phyloP scores from a whole-genome alignment of 257 asterid genomes.

The Solanum corneliomulleri region DNA sequence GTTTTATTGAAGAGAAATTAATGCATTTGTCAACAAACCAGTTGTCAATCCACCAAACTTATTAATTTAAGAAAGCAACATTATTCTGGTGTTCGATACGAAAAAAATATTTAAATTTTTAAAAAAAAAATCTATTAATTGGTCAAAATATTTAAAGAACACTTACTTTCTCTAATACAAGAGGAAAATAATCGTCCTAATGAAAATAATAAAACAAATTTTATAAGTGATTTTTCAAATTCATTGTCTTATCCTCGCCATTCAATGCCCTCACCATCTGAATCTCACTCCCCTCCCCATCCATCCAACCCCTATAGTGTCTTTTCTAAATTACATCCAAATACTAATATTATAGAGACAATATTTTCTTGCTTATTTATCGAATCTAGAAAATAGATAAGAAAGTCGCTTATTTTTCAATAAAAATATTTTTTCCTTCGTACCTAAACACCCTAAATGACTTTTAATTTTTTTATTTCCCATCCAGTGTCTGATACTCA shows the following conservation, averaged over 20 bases:
- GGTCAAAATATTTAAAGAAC: background rate
- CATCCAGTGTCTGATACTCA: background rate
- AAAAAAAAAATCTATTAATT: no score
- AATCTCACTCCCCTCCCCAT: background rate
- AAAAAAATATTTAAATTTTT: no score
- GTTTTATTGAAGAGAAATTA: background rate
- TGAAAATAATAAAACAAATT: no score
- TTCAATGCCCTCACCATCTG: background rate
- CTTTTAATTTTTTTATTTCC: background rate
- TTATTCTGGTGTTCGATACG: fast-evolving
- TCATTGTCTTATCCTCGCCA: background rate
- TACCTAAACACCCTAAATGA: background rate
- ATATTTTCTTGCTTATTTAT: background rate
- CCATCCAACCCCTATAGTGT: background rate
- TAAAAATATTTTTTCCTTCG: background rate
- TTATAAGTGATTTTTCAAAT: no score
- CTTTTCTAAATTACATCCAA: no score
- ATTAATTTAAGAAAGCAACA: background rate
- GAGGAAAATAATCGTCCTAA: background rate
- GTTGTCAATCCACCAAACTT: background rate
- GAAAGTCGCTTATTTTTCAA: background rate
- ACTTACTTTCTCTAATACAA: background rate
- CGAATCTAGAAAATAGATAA: background rate
- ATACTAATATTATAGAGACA: no score
- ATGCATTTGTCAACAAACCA: background rate